Evolutionary conservation across 805 yeast genomes (phyloP).

Genomic region (Komagataella pastoris): DNA sequence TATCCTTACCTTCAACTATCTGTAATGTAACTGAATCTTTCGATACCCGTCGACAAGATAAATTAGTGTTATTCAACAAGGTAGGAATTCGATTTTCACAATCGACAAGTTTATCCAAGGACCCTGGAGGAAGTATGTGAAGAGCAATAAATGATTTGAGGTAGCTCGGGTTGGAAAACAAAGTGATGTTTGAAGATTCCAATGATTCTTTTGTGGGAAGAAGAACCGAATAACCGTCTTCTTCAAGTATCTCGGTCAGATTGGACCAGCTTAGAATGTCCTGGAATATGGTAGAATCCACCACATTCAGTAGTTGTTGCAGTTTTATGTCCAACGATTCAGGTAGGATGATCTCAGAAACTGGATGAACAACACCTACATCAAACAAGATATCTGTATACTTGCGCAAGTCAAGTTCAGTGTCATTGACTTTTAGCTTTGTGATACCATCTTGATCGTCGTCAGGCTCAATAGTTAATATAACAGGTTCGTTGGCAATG

Average conservation of each 20-base stretch:
- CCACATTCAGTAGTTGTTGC: constrained; percentile 39
- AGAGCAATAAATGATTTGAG: constrained; percentile 44
- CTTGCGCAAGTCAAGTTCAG: constrained; percentile 21
- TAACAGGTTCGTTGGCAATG: constrained; percentile 13
- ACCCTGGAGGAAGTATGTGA: constrained; percentile 55
- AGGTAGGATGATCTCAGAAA: constrained; percentile 46
- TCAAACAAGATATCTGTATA: constrained; percentile 60
- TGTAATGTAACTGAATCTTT: constrained; percentile 23
- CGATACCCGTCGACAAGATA: constrained; percentile 28
- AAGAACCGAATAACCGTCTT: constrained; percentile 41
- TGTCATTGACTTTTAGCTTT: constrained; percentile 11
- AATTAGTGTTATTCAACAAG: constrained; percentile 26
- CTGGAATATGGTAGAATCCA: constrained; percentile 31
- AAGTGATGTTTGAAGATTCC: constrained; percentile 33
- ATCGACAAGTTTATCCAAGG: constrained; percentile 28
- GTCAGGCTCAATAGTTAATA: constrained; percentile 6
- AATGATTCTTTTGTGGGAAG: constrained; percentile 58
- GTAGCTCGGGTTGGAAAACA: constrained; percentile 16
- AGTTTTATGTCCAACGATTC: constrained; percentile 35
- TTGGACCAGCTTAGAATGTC: constrained; percentile 33
- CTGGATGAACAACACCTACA: constrained; percentile 77
- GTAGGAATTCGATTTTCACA: constrained; percentile 36
- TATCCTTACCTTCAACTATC: constrained; percentile 33
- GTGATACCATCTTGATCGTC: constrained; percentile 1
- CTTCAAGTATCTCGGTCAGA: constrained; percentile 26